Evolutionary conservation across 2,329 filamentous ascomycete species (phyloP), one percentile per base, ranked within the genome.

Genomic region (Xylariaceae sp.): DNA sequence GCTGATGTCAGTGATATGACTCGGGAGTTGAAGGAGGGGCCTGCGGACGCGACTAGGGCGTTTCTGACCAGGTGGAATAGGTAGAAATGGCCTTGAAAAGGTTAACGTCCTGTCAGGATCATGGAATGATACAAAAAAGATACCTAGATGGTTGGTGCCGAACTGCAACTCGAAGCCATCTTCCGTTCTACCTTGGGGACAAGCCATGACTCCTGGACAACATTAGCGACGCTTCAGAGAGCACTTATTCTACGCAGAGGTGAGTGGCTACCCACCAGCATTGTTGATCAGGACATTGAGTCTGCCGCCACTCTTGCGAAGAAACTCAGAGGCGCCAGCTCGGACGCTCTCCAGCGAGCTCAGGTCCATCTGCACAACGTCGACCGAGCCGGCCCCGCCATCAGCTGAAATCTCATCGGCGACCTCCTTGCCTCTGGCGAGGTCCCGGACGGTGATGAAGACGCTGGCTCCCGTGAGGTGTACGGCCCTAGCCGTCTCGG

Each of bases 1-100:
- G 53, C 44, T 4, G 61, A 64, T 2, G 64, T 56, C 2, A 70
- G 47, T 47, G 49, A 31, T 28, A 74, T 54, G 6, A 72, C 61
- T 2, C 70, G 59, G 3, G 61, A 65, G 10, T 53, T 42, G 36
- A 64, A 67, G 0, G 32, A 32, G 11, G 40, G 39, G 19, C 14
- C 41, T 25, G 40, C 35, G 4, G 36, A 40, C 5, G 34, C 29
- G 4, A 32, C 2, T 18, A 32, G 31, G n/a, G 31, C 31, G 13
- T 22, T 19, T 11, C 40, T 38, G 17, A 48, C 14, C 5, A 44
- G 31, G 4, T 43, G 34, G 34, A 46, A 46, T 19, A 46, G 41
- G 29, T 36, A 34, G 15, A 46, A 46, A 24, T 46, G 37, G 14
- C 34, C 41, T 43, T n/a, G 29, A 36, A 9, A 16, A 14, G 24